A percentile compares a stretch with the other conserved stretches of the same genome.
Evolutionary conservation across 805 yeast species (phyloP).

Genomic region (Metschnikowia shivogae): DNA sequence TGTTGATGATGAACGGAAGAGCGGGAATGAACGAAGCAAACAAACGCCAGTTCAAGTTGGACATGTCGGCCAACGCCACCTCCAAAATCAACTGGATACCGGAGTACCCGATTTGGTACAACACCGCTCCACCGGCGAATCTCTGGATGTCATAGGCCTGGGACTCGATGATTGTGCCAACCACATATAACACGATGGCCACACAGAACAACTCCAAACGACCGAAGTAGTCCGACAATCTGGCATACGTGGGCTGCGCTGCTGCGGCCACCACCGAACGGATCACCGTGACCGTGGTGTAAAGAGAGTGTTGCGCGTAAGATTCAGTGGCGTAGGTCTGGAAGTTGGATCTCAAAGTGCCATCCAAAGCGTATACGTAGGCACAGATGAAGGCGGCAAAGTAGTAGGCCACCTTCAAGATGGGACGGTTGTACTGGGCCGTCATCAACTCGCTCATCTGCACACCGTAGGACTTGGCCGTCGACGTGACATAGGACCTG

Average conservation of each 20-base stretch:
- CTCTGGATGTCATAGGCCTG: slow-evolving; percentile 54
- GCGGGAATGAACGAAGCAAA: slow-evolving; percentile 62
- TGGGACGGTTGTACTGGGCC: slow-evolving; percentile 29
- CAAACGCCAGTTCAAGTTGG: slow-evolving; percentile 68
- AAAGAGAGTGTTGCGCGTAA: slow-evolving; percentile 53
- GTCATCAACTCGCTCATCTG: slow-evolving; percentile 52
- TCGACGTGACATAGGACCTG: slow-evolving; percentile 1
- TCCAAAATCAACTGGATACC: slow-evolving; percentile 57
- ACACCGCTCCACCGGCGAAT: slow-evolving; percentile 62
- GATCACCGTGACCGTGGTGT: slow-evolving; percentile 55
- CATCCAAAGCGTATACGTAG: slow-evolving; percentile 58
- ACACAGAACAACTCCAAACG: slow-evolving; percentile 49
- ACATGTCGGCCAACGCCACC: slow-evolving; percentile 61
- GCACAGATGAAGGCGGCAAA: slow-evolving; percentile 50
- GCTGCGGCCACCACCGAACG: slow-evolving; percentile 62
- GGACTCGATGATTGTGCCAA: slow-evolving; percentile 63
- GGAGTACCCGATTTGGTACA: slow-evolving; percentile 48
- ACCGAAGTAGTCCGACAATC: slow-evolving; percentile 65
- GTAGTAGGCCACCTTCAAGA: slow-evolving; percentile 40
- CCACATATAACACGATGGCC: slow-evolving; percentile 50
- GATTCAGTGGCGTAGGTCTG: slow-evolving; percentile 55
- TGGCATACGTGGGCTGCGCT: slow-evolving; percentile 59
- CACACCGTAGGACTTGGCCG: slow-evolving; percentile 46
- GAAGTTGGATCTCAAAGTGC: slow-evolving; percentile 43
- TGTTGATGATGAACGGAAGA: slow-evolving; percentile 68